Evolutionary conservation across 208 protist genomes (phyloP).

Genomic region (Leptomonas seymouri): DNA sequence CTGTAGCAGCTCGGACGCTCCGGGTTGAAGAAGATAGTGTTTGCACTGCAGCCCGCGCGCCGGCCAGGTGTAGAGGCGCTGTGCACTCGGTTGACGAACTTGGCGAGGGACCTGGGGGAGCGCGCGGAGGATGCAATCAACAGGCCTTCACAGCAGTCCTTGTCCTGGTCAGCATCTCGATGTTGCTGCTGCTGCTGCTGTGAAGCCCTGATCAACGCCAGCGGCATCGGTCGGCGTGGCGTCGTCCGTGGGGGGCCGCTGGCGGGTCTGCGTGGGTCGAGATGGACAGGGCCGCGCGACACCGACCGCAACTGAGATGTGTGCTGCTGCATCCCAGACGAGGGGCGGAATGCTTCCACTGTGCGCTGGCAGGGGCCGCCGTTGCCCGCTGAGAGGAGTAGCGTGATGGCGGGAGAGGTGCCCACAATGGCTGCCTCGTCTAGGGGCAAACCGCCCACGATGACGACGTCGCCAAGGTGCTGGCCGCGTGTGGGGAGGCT

Average conservation of each 20-base stretch:
- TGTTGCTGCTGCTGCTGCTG: slow-evolving; percentile 5
- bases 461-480: slow-evolving; percentile 23
- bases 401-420: slow-evolving; percentile 24
- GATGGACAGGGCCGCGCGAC: slow-evolving; percentile 2
- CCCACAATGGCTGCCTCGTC: slow-evolving; percentile 20
- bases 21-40: not conserved
- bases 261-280: slow-evolving; percentile 12
- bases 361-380: not conserved
- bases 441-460: slow-evolving; percentile 30
- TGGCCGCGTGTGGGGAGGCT: slow-evolving; percentile 27
- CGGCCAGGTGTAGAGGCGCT: not conserved
- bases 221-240: not conserved
- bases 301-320: slow-evolving; percentile 17
- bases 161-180: not conserved
- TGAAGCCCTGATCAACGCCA: not conserved
- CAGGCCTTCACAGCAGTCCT: not conserved
- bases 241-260: slow-evolving; percentile 10
- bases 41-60: not conserved
- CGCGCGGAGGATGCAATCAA: not conserved
- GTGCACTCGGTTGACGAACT: slow-evolving; percentile 4
- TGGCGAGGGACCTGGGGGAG: slow-evolving; percentile 7
- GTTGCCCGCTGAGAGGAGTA: slow-evolving; percentile 20
- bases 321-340: too few species aligned
- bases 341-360: not conserved
- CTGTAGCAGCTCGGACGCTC: slow-evolving; percentile 33